phyloP scores from a whole-genome alignment of 805 yeast species.

The Hanseniaspora taiwanica region DNA sequence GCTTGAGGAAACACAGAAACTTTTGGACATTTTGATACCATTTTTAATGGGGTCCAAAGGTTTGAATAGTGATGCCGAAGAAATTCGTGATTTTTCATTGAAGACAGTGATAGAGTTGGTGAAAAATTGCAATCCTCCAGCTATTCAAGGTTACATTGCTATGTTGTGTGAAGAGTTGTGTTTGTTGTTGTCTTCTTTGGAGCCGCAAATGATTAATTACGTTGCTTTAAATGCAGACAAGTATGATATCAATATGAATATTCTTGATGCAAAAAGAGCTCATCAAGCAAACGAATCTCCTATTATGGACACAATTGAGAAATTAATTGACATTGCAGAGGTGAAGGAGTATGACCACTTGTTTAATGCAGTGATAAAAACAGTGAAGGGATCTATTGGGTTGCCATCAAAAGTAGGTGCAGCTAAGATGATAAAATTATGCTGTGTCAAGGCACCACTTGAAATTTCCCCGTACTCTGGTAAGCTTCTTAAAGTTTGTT shows the following conservation, averaged over 20 bases:
- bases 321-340: conserved; percentile 41
- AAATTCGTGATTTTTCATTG: conserved; percentile 62
- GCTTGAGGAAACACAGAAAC: conserved; percentile 20
- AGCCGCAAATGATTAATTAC: conserved; percentile 83
- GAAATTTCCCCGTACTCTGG: conserved; percentile 42
- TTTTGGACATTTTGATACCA: conserved; percentile 53
- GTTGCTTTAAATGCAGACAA: conserved; percentile 79
- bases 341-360: conserved; percentile 30
- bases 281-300: conserved; percentile 73
- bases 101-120: conserved; percentile 61
- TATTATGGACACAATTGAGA: conserved; percentile 75
- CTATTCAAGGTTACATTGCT: conserved; percentile 56
- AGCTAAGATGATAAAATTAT: conserved; percentile 52
- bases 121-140: conserved; percentile 39
- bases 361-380: conserved; percentile 35
- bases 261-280: conserved; percentile 65
- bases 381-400: conserved; percentile 65
- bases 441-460: conserved; percentile 44
- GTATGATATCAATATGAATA: conserved; percentile 57
- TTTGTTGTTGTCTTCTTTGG: conserved; percentile 67
- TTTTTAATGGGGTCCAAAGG: conserved; percentile 72
- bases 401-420: conserved; percentile 86
- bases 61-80: conserved; percentile 73
- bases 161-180: conserved; percentile 56
- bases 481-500: conserved; percentile 43